These are phyloP conservation scores for Sporothrix pseudoabietina DNA, from an alignment of 2,329 filamentous ascomycete genomes.

Conservation along the genomic window DNA sequence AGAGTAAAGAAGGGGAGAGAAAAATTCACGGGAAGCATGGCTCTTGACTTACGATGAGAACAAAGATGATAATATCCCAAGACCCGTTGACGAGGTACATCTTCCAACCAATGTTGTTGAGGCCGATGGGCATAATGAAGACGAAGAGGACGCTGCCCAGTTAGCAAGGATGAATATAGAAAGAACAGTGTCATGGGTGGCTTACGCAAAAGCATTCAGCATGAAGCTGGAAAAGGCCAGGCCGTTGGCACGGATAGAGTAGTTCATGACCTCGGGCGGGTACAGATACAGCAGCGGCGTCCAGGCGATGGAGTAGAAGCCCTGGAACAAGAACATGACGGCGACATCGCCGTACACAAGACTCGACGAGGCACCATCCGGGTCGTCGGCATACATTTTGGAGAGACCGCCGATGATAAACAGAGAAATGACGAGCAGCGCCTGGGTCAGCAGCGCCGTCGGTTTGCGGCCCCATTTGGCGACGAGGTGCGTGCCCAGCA, in stretches of 20 bases:
- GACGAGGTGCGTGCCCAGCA: conserved; percentile 49
- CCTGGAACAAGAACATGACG: conserved; percentile 56
- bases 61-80: conserved; percentile 46
- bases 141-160: conserved; percentile 28
- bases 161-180: conserved; percentile 23
- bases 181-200: background rate
- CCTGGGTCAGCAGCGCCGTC: conserved; percentile 46
- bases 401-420: conserved; percentile 56
- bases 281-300: conserved; percentile 54
- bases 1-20: background rate
- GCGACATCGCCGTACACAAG: conserved; percentile 49
- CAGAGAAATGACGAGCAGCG: conserved; percentile 47
- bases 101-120: conserved; percentile 49
- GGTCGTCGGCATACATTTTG: conserved; percentile 45
- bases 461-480: conserved; percentile 50
- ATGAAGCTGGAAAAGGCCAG: conserved; percentile 44
- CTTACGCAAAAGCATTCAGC: conserved; percentile 41
- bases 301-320: conserved; percentile 54
- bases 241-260: conserved; percentile 53
- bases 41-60: conserved; percentile 44
- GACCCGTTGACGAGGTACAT: conserved; percentile 53
- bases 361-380: conserved; percentile 36
- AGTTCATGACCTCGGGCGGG: conserved; percentile 53
- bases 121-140: conserved; percentile 47
- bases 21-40: too few relatives aligned